Conservation (phyloP, 2,329 filamentous ascomycete species). For the Fusarium sp. region DNA sequence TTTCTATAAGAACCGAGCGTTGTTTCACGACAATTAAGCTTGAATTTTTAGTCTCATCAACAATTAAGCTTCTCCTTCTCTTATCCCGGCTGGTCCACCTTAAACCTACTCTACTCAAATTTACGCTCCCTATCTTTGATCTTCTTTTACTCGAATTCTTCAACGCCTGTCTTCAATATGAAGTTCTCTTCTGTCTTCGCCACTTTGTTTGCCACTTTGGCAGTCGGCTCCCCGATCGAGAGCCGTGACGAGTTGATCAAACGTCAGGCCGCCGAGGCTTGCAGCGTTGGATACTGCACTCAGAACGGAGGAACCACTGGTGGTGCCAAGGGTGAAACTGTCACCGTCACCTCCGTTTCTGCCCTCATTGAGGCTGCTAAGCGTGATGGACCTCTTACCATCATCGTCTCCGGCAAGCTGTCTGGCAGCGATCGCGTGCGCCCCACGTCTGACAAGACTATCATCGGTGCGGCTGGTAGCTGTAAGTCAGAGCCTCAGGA, state of each 20-base stretch:
- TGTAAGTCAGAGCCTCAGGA: not conserved
- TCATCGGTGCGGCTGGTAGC: constrained; percentile 57
- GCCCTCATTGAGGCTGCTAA: constrained; percentile 50
- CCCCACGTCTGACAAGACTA: constrained; percentile 60
- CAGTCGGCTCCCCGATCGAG: constrained; percentile 33
- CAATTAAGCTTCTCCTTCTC: not conserved
- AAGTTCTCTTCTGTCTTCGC: constrained; percentile 33
- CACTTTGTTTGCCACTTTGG: constrained; percentile 36
- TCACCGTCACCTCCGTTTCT: constrained; percentile 49
- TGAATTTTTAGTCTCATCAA: not conserved
- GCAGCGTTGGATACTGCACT: constrained; percentile 52
- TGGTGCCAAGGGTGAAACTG: constrained; percentile 49
- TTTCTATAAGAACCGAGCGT: constrained; percentile 23
- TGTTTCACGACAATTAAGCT: not conserved
- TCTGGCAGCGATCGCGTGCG: constrained; percentile 45
- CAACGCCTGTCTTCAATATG: constrained; percentile 20
- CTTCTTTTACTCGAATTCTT: no score
- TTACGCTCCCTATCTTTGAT: not conserved
- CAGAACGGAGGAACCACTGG: constrained; percentile 53
- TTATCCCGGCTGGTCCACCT: not conserved
- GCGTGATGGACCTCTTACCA: constrained; percentile 48
- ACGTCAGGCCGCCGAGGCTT: constrained; percentile 66
- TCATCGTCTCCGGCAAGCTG: constrained; percentile 50
- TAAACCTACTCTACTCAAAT: not conserved
- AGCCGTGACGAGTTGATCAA: constrained; percentile 36